Percentiles rank a stretch among this genome's conserved stretches.
phyloP scores from a whole-genome alignment of 257 asterid species.

The Solanum tacnaense region DNA sequence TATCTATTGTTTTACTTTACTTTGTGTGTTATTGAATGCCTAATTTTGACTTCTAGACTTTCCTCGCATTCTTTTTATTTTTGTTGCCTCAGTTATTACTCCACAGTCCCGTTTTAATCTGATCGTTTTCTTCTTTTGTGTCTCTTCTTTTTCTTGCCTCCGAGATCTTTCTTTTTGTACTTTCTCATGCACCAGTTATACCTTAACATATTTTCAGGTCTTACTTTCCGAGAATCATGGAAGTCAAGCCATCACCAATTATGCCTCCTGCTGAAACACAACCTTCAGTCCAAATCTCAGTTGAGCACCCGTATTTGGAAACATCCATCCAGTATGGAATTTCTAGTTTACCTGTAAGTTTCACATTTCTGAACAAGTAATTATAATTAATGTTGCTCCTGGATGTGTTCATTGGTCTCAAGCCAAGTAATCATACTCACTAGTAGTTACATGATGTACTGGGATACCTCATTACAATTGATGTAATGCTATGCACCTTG shows the following conservation, averaged over 20 bases:
- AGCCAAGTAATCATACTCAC: not conserved
- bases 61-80: not conserved
- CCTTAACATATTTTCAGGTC: slow-evolving; percentile 4
- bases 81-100: not conserved
- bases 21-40: not conserved
- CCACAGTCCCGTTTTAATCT: not conserved
- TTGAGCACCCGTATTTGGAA: not conserved
- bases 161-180: not conserved
- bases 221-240: not conserved
- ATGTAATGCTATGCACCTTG: not conserved
- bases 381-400: not conserved
- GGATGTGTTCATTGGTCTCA: not conserved
- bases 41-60: not conserved
- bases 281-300: slow-evolving; percentile 1
- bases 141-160: not conserved
- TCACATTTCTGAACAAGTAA: not conserved
- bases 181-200: not conserved
- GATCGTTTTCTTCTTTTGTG: not conserved
- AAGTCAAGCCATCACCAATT: not conserved
- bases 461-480: not conserved
- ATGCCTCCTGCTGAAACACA: slow-evolving; percentile 6
- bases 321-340: slow-evolving; percentile 19
- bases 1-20: not conserved
- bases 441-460: not conserved
- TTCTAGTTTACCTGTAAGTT: slow-evolving; percentile 25